These are phyloP conservation scores for Pseudoscleropodium purum DNA, from an alignment of 225 moss, liverwort and hornwort genomes.

Conservation along the genomic window DNA sequence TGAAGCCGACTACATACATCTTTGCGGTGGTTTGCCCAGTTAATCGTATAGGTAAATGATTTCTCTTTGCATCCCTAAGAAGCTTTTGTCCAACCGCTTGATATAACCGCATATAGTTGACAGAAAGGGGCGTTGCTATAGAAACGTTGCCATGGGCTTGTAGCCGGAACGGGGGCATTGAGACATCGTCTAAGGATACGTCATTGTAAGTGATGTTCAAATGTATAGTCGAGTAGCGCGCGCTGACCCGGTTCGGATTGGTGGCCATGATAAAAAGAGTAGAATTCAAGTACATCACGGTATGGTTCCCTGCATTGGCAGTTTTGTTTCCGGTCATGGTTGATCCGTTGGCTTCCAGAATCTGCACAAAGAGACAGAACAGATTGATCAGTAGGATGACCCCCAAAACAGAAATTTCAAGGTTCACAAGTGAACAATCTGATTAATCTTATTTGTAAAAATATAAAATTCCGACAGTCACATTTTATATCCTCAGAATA, in stretches of 20 bases:
- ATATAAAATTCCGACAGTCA: not conserved
- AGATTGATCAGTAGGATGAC: not conserved
- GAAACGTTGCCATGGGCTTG: conserved; percentile 11
- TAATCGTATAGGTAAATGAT: conserved; percentile 9
- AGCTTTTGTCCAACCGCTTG: conserved; percentile 3
- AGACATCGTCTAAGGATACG: not conserved
- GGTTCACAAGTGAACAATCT: not conserved
- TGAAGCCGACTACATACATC: conserved; percentile 2
- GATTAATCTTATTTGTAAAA: not conserved
- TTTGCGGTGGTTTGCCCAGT: conserved; percentile 2
- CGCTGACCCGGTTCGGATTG: conserved; percentile 19
- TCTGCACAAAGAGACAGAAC: not conserved
- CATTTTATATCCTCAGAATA: not conserved
- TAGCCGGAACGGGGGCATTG: not conserved
- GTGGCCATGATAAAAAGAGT: conserved; percentile 10
- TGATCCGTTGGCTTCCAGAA: not conserved
- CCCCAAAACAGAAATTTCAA: not conserved
- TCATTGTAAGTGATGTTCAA: conserved; percentile 19
- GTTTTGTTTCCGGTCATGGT: not conserved
- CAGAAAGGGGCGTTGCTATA: conserved; percentile 2
- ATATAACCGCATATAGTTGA: not conserved
- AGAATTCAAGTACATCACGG: conserved; percentile 26
- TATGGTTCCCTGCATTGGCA: not conserved
- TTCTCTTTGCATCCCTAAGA: conserved; percentile 4
- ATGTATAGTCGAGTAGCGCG: conserved; percentile 11